phyloP scores from a whole-genome alignment of 75 land plant species.

The Pinus taeda region DNA sequence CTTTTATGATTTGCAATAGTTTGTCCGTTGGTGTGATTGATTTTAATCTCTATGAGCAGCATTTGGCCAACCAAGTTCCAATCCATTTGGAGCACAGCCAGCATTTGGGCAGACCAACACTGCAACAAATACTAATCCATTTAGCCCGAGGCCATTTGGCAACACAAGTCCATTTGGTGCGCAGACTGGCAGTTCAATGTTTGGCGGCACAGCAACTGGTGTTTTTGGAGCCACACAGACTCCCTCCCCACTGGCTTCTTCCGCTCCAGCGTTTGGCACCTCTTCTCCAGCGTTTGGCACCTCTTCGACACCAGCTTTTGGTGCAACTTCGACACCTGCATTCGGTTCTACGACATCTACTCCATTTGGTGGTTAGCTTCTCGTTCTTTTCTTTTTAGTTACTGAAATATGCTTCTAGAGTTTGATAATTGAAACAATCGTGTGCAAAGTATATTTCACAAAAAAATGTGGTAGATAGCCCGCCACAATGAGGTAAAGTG shows the following conservation, averaged over 20 bases:
- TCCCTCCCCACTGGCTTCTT: conserved; percentile 39
- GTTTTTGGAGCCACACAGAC: conserved; percentile 79
- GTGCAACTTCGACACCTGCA: conserved; percentile 49
- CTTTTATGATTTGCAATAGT: too few relatives aligned
- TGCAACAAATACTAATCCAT: conserved; percentile 61
- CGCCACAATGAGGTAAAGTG: too few relatives aligned
- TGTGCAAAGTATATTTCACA: too few relatives aligned
- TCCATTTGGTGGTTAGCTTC: conserved; percentile 30
- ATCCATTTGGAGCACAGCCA: conserved; percentile 74
- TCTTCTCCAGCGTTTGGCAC: conserved; percentile 61
- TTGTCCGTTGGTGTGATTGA: background rate
- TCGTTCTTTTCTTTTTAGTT: too few relatives aligned
- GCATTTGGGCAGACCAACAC: conserved; percentile 54
- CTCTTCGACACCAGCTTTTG: conserved; percentile 62
- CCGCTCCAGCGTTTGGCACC: conserved; percentile 56
- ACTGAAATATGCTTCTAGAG: too few relatives aligned
- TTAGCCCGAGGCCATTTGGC: conserved; percentile 80
- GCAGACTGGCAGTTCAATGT: conserved; percentile 68
- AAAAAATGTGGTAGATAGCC: too few relatives aligned
- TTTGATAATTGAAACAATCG: too few relatives aligned
- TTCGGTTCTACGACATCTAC: conserved; percentile 46
- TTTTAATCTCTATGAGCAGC: conserved; percentile 29
- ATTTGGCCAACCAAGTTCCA: conserved; percentile 72
- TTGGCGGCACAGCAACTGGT: conserved; percentile 89
- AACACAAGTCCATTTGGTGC: conserved; percentile 72